Conservation (phyloP, 2,329 filamentous ascomycete species). For the Clonostachys rosea region DNA sequence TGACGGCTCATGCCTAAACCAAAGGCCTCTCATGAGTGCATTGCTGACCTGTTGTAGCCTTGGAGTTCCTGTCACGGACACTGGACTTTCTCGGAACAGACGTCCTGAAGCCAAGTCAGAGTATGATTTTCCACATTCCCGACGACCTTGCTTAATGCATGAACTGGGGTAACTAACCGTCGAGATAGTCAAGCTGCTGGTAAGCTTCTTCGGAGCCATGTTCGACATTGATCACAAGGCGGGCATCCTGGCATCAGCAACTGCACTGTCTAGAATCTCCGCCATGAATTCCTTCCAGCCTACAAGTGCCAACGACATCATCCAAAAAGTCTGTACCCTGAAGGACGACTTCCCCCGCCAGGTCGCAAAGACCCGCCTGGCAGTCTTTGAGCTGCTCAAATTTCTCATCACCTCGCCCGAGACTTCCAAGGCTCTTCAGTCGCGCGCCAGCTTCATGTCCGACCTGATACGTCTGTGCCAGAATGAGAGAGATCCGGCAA, state of each 20-base stretch:
- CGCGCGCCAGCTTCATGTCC: slow-evolving; percentile 39
- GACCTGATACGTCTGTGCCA: slow-evolving; percentile 45
- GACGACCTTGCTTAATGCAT: not conserved
- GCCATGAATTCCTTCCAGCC: slow-evolving; percentile 47
- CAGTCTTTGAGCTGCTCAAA: slow-evolving; percentile 44
- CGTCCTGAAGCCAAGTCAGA: slow-evolving; percentile 43
- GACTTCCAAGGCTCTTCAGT: slow-evolving; percentile 36
- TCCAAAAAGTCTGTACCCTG: slow-evolving; percentile 42
- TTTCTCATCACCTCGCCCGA: slow-evolving; percentile 35
- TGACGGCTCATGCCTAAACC: too few relatives aligned
- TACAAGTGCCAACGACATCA: slow-evolving; percentile 39
- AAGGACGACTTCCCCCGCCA: slow-evolving; percentile 54
- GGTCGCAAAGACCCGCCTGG: slow-evolving; percentile 42
- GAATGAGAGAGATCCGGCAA: slow-evolving; percentile 52
- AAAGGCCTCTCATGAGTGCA: not conserved
- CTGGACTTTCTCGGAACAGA: slow-evolving; percentile 40
- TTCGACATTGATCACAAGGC: slow-evolving; percentile 56
- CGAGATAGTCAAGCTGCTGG: slow-evolving; percentile 32
- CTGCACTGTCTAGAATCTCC: slow-evolving; percentile 43
- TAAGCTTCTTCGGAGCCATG: slow-evolving; percentile 53
- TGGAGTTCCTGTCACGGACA: slow-evolving; percentile 52
- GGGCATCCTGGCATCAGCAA: slow-evolving; percentile 49
- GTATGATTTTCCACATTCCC: slow-evolving; percentile 16
- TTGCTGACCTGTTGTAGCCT: slow-evolving; percentile 24
- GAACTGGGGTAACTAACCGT: not conserved